Base-by-base conservation (phyloP, 2,329 filamentous ascomycete genomes). In the Myriosclerotinia scirpicola region DNA sequence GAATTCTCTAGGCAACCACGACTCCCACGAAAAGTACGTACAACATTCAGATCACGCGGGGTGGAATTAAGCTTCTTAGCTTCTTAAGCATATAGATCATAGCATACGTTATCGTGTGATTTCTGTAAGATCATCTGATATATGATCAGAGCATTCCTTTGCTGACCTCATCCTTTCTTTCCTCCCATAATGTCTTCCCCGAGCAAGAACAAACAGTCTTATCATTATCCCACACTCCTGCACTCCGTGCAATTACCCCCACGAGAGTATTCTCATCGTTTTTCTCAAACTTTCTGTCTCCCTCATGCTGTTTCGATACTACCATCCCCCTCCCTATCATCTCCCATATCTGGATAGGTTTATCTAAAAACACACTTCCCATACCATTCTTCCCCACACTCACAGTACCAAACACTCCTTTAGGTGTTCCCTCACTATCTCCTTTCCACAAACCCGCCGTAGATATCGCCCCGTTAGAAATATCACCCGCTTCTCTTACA, bases 161-260 rank as follows among this genome's bases (percentile, higher is more conserved):
- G 71, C 85, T 84, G 53, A 93, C 87, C 80, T 97, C 92, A 75
- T 97, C 93, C 79, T 89, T 89, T 73, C 95, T 87, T 83, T 99
- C 95, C 79, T 99, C 91, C 95, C 95, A 99, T 14, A 99, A 86
- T 66, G 93, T 98, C 86, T 98, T 98, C 5, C 95, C 95, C 48
- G 93, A 96, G 79, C 95, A 99, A 58, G 93, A 97, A 78, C 95
- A 99, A 7, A 99, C 94, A 55, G 91, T 97, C 84, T 98, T 99
- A 77, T 97, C 92, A 74, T 99, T 97, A 78, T 97, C 94, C 95
- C 95, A 99, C 69, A 97, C 90, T n/a, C 95, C 95, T 20, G 95
- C 94, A 78, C 93, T 97, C 76, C 95, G 84, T 59, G 95, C 95
- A 79, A 99, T 92, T 62, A 99, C 93, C 11, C 95, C 95, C 2